phyloP scores from a whole-genome alignment of 495 filamentous ascomycete genomes.

The Podospora comata region DNA sequence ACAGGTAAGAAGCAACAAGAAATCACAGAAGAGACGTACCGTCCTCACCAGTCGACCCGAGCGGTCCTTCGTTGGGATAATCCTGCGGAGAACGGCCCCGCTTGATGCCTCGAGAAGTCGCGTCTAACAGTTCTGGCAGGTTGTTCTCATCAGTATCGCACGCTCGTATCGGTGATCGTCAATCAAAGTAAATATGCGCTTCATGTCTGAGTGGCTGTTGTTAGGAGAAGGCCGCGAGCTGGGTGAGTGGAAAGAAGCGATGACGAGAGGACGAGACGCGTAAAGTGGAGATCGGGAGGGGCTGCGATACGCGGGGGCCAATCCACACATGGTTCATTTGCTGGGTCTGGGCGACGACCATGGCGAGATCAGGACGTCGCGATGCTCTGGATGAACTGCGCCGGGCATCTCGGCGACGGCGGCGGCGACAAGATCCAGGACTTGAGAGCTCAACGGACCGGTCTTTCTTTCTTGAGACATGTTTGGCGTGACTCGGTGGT shows the following conservation, averaged over 20 bases:
- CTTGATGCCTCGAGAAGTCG: slow-evolving; percentile 72
- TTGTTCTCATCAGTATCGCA: slow-evolving; percentile 26
- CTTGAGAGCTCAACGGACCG: not conserved
- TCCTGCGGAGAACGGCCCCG: slow-evolving; percentile 87
- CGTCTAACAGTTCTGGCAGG: slow-evolving; percentile 39
- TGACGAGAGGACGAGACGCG: slow-evolving; percentile 6
- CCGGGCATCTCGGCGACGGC: not conserved
- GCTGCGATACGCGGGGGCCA: slow-evolving; percentile 4
- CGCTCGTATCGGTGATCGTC: not conserved
- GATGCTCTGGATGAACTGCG: not conserved
- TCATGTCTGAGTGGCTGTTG: not conserved
- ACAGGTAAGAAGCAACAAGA: slow-evolving; percentile 17
- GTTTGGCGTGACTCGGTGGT: not conserved
- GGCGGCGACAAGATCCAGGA: not conserved
- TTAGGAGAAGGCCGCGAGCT: not conserved
- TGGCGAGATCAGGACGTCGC: not conserved
- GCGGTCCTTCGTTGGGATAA: slow-evolving; percentile 58
- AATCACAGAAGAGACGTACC: slow-evolving; percentile 58
- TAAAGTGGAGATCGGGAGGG: slow-evolving; percentile 9
- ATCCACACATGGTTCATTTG: not conserved
- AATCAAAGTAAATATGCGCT: slow-evolving; percentile 3
- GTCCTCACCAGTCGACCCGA: slow-evolving; percentile 70
- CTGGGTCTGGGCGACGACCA: not conserved
- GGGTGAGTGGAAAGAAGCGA: not conserved
- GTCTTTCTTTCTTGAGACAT: not conserved